Base-by-base conservation (phyloP, 441 rosid genomes). In the Adansonia madagascariensis region DNA sequence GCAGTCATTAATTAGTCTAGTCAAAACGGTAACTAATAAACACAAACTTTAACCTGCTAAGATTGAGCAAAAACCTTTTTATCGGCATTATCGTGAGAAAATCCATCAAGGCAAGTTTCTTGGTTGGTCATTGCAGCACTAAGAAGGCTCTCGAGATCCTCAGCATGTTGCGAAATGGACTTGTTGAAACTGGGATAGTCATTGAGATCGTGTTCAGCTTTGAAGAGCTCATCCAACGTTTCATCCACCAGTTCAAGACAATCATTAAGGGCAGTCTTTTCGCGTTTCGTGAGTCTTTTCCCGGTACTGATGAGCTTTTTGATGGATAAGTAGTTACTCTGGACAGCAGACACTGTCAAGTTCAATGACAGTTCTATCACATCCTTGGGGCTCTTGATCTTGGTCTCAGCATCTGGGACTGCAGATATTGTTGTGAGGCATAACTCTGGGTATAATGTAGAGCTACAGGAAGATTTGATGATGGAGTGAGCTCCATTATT, bases 71-170 rank as follows among this genome's bases (percentile, higher is more conserved):
- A 73, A 27, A 89, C 84, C 86, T 84, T 75, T 71, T 82, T 81
- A 64, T 92, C 94, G 0, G 84, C 87, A 0, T 10, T 0, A 8
- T 86, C 84, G 64, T 88, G 83, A 17, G 91, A 86, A 82, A 90
- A 87, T 15, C 94, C 94, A 35, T 88, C 92, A 15, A 90, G 79
- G 75, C 94, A 90, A 35, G 89, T 88, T 52, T 70, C 87, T 74
- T 86, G 91, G 74, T 90, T 90, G 8, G 94, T 90, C 80, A 90
- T 90, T 53, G 94, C 89, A 31, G 89, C 82, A 77, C 94, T 90
- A 43, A 90, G 55, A 9, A 90, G 75, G 22, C 83, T 87, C 84
- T 85, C 82, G 12, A 88, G 86, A 18, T 83, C 86, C 49, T 82
- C 86, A 2, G 88, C 84, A 68, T 86, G 86, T 74, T 82, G 57